Base-by-base conservation (phyloP, 495 filamentous ascomycete species). In the Melanomma pulvis-pyrius region DNA sequence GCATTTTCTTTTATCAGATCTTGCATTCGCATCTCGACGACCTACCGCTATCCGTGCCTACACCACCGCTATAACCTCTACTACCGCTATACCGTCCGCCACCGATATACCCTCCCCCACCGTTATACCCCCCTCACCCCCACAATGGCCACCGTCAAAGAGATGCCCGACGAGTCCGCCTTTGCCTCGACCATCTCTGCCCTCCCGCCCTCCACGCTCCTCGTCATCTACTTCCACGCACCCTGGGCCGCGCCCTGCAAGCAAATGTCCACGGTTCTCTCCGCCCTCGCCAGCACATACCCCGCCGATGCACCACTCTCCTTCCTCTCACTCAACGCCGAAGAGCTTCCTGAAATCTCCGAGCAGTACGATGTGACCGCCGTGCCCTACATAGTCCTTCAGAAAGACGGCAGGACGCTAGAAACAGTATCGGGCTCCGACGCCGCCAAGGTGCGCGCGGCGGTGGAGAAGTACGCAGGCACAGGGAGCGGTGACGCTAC, bases 201-300 rank as follows among this genome's bases (percentile, higher is more conserved):
- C 21, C 82, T 93, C 17, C 84, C 90, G 0, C 70, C 87, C 4
- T 81, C 86, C 6, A 82, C 89, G 12, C 84, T 96, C 36, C 79
- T 90, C 52, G 85, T 96, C 70, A 84, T 97, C 71, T 96, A 92
- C 75, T 98, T 98, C 81, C 88, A 97, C 78, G 90, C 96, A 0
- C 89, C 92, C 71, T 98, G 96, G 94, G 94, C 96, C n/a, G 91
- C 90, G 29, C 94, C 92, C 13, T 98, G 94, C 81, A 83, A 89
- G 58, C 92, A 96, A 78, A 97, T 97, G 92, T 84, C 85, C 68
- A 87, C 85, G n/a, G 88, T 97, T 59, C 87, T 99, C 61, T 79
- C 83, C 71, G 88, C 91, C 30, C 88, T 99, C 61, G 92, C 93
- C 59, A 83, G 85, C 66, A 89, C 92, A 68, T 93, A 94, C 78